Evolutionary conservation across 1,284 basidiomycete species (phyloP).

Genomic region (Agaricales sp.): DNA sequence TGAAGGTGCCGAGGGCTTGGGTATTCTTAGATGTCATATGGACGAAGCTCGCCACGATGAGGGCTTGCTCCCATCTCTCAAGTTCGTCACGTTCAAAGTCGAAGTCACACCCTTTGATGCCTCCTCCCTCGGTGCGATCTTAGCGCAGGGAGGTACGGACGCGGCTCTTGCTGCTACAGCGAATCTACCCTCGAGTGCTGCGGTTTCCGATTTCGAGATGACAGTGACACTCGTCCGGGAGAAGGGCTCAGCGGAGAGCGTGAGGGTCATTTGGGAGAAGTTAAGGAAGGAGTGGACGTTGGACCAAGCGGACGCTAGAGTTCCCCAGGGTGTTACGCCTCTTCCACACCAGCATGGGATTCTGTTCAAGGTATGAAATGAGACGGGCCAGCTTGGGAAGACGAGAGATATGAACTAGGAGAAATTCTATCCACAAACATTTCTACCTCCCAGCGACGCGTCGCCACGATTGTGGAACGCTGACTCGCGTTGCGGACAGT

Average conservation of each 20-base stretch:
- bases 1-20: conserved; percentile 49
- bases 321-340: background rate
- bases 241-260: conserved; percentile 74
- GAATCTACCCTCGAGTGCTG: conserved; percentile 20
- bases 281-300: conserved; percentile 68
- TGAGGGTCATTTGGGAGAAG: conserved; percentile 64
- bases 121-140: background rate
- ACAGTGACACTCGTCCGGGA: conserved; percentile 69
- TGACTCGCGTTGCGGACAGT: no score
- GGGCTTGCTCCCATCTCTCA: conserved; percentile 25
- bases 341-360: no score
- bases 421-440: background rate
- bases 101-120: conserved; percentile 40
- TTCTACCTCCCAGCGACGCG: conserved; percentile 3
- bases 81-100: conserved; percentile 69
- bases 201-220: conserved; percentile 32
- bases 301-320: conserved; percentile 21
- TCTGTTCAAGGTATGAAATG: no score
- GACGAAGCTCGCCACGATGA: conserved; percentile 31
- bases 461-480: no score
- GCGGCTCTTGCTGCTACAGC: conserved; percentile 30
- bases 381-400: conserved; percentile 9
- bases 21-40: conserved; percentile 59
- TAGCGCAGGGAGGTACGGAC: background rate
- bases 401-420: conserved; percentile 4